Conservation (phyloP, 2,329 filamentous ascomycete genomes). For the Zasmidium angulare region DNA sequence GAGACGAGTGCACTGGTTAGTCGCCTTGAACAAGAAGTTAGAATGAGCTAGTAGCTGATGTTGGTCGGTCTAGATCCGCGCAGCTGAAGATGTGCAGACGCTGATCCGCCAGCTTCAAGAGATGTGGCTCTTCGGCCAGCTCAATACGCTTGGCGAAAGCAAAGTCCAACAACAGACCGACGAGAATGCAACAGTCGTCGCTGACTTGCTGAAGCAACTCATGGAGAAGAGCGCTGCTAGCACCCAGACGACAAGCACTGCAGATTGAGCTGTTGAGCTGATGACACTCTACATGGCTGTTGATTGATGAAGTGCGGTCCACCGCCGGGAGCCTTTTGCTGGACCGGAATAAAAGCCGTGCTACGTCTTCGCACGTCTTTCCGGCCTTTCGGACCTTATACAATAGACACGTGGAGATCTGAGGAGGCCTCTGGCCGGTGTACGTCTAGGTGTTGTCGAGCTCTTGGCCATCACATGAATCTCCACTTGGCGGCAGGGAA, state of each 20-base stretch:
- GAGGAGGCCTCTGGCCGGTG: too few relatives aligned
- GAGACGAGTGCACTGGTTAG: constrained; percentile 59
- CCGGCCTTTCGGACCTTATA: too few relatives aligned
- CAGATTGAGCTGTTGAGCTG: background rate
- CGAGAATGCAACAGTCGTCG: constrained; percentile 48
- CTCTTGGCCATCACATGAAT: too few relatives aligned
- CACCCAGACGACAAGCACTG: background rate
- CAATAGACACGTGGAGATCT: too few relatives aligned
- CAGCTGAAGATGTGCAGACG: constrained; percentile 61
- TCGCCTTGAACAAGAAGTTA: background rate
- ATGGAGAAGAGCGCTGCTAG: constrained; percentile 9
- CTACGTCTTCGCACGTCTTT: too few relatives aligned
- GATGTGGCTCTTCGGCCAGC: constrained; percentile 65
- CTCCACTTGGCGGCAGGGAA: too few relatives aligned
- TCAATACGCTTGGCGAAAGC: constrained; percentile 55
- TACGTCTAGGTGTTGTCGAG: too few relatives aligned
- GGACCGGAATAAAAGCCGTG: too few relatives aligned
- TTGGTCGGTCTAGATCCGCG: constrained; percentile 50
- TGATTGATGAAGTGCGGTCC: too few relatives aligned
- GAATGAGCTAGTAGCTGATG: background rate
- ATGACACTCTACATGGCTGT: too few relatives aligned
- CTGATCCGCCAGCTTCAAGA: constrained; percentile 65
- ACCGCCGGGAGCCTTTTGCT: background rate
- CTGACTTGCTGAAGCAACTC: constrained; percentile 42
- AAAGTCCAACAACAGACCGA: constrained; percentile 46